phyloP scores from a whole-genome alignment of 352 stramenopile species.

The Pythium chondricola region DNA sequence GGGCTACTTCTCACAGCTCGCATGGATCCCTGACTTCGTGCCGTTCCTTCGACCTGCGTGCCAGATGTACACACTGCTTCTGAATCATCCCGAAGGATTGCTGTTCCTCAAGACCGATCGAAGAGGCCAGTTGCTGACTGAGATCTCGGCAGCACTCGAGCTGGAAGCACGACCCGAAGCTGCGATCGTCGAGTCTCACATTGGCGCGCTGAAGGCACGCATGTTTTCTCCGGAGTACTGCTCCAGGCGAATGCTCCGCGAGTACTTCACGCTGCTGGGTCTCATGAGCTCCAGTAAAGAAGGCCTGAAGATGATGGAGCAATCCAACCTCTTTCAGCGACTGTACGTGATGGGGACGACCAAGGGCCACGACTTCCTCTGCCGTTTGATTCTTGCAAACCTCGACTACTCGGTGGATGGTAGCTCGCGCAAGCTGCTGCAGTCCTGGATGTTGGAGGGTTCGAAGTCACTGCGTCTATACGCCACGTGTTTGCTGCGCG shows the following conservation, averaged over 20 bases:
- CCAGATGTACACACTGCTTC: constrained; percentile 84
- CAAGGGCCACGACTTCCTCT: constrained; percentile 87
- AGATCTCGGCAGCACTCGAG: constrained; percentile 81
- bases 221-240: constrained; percentile 88
- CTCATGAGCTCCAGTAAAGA: constrained; percentile 88
- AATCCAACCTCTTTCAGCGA: constrained; percentile 85
- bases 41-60: constrained; percentile 83
- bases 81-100: constrained; percentile 83
- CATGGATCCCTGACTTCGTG: constrained; percentile 87
- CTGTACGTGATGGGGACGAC: constrained; percentile 84
- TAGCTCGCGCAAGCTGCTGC: constrained; percentile 78
- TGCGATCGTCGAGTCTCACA: constrained; percentile 85
- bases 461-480: constrained; percentile 83
- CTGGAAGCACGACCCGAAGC: constrained; percentile 80
- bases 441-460: constrained; percentile 84
- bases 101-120: constrained; percentile 86
- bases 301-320: constrained; percentile 88
- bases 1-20: constrained; percentile 84
- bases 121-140: constrained; percentile 73
- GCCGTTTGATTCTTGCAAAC: constrained; percentile 82
- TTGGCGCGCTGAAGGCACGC: constrained; percentile 76
- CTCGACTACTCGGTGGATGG: constrained; percentile 86
- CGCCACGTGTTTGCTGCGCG: constrained; percentile 76
- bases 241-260: constrained; percentile 79
- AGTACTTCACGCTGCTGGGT: constrained; percentile 85